Conservation (phyloP, 192 early-diverging fungal genomes). For the Rhizophagus sp. region DNA sequence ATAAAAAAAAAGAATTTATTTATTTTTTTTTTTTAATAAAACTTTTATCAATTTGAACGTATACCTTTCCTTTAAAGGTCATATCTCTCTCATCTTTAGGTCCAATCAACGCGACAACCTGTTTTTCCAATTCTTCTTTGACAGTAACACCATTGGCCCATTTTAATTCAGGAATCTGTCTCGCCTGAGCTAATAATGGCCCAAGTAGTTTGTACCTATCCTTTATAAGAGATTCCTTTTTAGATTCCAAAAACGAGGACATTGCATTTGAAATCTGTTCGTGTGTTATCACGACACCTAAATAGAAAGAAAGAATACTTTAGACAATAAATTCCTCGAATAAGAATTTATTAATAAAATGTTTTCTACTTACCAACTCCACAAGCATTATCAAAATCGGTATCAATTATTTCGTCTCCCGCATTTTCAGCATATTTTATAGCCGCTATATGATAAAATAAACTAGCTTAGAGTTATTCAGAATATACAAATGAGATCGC, state of each 20-base stretch:
- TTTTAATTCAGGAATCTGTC: conserved; percentile 65
- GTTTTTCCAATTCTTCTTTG: conserved; percentile 87
- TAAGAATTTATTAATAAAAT: background rate
- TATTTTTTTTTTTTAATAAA: background rate
- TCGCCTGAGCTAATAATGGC: conserved; percentile 69
- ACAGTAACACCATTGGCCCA: conserved; percentile 91
- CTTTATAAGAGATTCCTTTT: conserved; percentile 70
- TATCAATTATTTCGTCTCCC: conserved; percentile 59
- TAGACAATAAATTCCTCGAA: background rate
- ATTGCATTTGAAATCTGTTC: conserved; percentile 75
- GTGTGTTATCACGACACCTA: conserved; percentile 82
- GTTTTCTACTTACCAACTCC: conserved; percentile 78
- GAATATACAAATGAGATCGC: background rate
- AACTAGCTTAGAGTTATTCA: background rate
- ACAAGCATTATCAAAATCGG: conserved; percentile 80
- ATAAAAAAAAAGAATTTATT: conserved; percentile 1
- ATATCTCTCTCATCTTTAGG: conserved; percentile 97
- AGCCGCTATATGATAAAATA: conserved; percentile 63
- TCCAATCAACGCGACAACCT: conserved; percentile 85
- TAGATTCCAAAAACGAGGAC: conserved; percentile 58
- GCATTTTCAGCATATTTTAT: conserved; percentile 82
- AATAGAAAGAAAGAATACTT: background rate
- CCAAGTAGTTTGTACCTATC: conserved; percentile 89
- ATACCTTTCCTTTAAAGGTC: conserved; percentile 45
- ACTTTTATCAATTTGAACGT: background rate